Evolutionary conservation across 352 stramenopile genomes (phyloP).

Genomic region (Globisporangium camurandrum): DNA sequence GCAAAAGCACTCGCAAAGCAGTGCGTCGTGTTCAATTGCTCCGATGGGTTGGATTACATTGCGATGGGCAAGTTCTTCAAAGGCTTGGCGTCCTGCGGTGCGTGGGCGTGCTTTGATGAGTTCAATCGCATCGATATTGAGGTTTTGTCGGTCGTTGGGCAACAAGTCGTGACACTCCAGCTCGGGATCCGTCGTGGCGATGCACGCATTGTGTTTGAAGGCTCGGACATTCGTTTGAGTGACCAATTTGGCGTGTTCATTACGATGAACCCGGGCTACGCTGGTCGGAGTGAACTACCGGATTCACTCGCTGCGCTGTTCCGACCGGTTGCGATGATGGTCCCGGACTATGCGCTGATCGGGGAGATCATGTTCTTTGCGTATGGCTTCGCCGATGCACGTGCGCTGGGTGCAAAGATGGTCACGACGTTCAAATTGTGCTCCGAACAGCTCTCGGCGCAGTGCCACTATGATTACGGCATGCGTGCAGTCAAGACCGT

Average conservation of each 20-base stretch:
- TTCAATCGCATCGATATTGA: constrained; percentile 90
- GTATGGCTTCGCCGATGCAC: constrained; percentile 65
- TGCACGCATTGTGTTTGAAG: constrained; percentile 90
- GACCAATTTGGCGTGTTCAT: constrained; percentile 89
- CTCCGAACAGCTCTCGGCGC: constrained; percentile 84
- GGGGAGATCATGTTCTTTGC: constrained; percentile 90
- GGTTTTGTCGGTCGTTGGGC: constrained; percentile 80
- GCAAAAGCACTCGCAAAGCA: constrained; percentile 93
- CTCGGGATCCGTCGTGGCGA: constrained; percentile 77
- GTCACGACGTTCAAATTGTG: constrained; percentile 87
- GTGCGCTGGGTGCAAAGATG: constrained; percentile 71
- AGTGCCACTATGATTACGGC: constrained; percentile 90
- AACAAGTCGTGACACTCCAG: constrained; percentile 91
- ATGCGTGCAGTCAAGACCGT: constrained; percentile 89
- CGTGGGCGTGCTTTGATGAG: constrained; percentile 89
- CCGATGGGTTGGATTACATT: constrained; percentile 91
- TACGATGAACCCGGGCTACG: constrained; percentile 89
- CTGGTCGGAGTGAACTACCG: constrained; percentile 79
- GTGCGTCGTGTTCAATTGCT: constrained; percentile 94
- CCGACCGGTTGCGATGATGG: constrained; percentile 88
- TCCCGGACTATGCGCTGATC: constrained; percentile 87
- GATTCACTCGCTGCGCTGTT: constrained; percentile 84
- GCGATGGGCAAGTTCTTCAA: constrained; percentile 95
- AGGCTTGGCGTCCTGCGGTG: constrained; percentile 89
- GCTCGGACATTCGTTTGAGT: constrained; percentile 92